Percentiles rank a stretch among this genome's conserved stretches.
phyloP scores from a whole-genome alignment of 768 basidiomycete species.

The Cubamyces lactineus region DNA sequence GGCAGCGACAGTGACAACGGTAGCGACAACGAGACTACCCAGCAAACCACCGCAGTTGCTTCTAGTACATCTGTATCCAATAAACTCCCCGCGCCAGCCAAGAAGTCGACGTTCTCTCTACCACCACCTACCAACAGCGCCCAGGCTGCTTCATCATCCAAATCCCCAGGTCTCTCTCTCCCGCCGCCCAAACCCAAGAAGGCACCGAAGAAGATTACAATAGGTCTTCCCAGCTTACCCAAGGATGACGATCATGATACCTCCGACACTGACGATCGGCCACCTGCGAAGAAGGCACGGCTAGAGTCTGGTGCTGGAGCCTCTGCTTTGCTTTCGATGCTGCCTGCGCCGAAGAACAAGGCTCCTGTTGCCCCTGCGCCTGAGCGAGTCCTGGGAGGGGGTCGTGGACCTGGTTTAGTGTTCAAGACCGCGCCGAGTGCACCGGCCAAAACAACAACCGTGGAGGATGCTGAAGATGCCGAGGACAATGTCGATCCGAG shows the following conservation, averaged over 20 bases:
- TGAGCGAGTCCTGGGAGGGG: conserved; percentile 66
- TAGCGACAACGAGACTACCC: conserved; percentile 38
- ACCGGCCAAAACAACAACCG: conserved; percentile 30
- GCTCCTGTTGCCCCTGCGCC: conserved; percentile 44
- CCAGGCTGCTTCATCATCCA: conserved; percentile 25
- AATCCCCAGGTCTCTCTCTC: conserved; percentile 35
- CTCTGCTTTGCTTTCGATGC: conserved; percentile 71
- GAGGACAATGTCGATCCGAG: conserved; percentile 20
- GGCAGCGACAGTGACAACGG: conserved; percentile 70
- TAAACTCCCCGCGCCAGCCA: conserved; percentile 32
- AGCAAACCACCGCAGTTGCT: conserved; percentile 15
- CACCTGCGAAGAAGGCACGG: conserved; percentile 62
- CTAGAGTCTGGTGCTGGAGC: conserved; percentile 55
- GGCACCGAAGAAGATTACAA: conserved; percentile 62
- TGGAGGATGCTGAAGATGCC: conserved; percentile 32
- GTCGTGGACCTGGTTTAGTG: conserved; percentile 61
- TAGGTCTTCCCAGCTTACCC: conserved; percentile 55
- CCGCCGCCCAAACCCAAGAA: conserved; percentile 50
- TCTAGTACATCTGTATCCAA: conserved; percentile 19
- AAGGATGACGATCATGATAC: conserved; percentile 42
- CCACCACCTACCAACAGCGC: conserved; percentile 34
- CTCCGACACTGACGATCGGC: conserved; percentile 42
- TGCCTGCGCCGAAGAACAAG: conserved; percentile 72
- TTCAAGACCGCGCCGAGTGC: conserved; percentile 46
- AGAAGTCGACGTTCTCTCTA: conserved; percentile 40